These are phyloP conservation scores for Rhodosporidiobolus sp. DNA, from an alignment of 768 basidiomycete species.

Conservation along the genomic window DNA sequence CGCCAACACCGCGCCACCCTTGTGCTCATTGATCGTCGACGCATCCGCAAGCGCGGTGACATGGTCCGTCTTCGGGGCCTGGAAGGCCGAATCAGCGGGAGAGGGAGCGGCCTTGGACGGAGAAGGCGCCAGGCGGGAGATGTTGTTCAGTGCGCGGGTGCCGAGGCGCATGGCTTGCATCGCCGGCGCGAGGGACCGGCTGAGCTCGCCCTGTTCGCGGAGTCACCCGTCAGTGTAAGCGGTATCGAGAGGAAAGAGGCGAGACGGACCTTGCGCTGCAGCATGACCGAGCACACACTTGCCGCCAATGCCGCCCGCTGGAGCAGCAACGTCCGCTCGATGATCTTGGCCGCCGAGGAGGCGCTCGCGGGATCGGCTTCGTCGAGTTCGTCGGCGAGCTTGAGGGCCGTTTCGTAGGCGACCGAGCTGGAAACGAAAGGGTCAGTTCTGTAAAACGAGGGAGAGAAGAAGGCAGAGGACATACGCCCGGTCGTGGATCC, in stretches of 20 bases:
- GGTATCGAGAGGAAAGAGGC: constrained; percentile 57
- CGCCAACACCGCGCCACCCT: constrained; percentile 18
- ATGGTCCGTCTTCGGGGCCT: background rate
- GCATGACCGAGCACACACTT: constrained; percentile 65
- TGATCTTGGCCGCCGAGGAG: constrained; percentile 57
- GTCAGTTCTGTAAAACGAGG: constrained; percentile 48
- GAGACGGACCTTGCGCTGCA: constrained; percentile 60
- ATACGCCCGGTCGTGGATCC: constrained; percentile 63
- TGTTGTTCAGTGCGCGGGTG: constrained; percentile 44
- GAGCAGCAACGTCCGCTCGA: constrained; percentile 59
- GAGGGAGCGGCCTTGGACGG: constrained; percentile 23
- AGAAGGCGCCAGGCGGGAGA: constrained; percentile 40
- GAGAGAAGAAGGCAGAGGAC: constrained; percentile 8
- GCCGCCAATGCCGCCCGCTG: constrained; percentile 72
- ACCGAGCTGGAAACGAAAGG: constrained; percentile 9
- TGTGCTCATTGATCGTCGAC: constrained; percentile 11
- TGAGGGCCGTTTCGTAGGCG: constrained; percentile 37
- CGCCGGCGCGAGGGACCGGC: constrained; percentile 53
- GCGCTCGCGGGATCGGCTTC: constrained; percentile 56
- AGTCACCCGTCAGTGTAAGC: constrained; percentile 47
- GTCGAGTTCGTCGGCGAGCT: constrained; percentile 53
- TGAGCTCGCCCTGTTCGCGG: constrained; percentile 56
- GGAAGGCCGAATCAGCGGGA: background rate
- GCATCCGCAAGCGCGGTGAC: constrained; percentile 32
- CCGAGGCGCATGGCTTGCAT: constrained; percentile 41